Conservation (phyloP, 441 rosid species). For the Melastoma candidum region DNA sequence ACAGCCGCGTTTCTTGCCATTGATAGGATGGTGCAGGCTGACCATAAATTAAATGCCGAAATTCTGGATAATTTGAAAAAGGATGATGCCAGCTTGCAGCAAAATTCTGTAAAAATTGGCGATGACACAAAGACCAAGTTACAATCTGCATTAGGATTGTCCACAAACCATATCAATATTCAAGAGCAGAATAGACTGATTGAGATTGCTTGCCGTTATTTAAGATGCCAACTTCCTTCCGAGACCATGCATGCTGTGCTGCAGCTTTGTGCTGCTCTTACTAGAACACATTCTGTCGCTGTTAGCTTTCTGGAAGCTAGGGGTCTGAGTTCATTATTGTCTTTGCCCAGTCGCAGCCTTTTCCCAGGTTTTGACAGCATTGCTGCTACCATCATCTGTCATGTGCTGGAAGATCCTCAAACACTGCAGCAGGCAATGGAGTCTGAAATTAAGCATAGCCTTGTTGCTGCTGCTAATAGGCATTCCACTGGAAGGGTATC, state of each 20-base stretch:
- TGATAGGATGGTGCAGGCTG: constrained; percentile 86
- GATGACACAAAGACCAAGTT: constrained; percentile 64
- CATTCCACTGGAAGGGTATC: constrained; percentile 81
- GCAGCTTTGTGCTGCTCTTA: constrained; percentile 88
- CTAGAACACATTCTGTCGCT: constrained; percentile 73
- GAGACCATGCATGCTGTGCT: constrained; percentile 92
- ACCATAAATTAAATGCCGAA: constrained; percentile 69
- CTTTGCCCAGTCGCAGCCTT: constrained; percentile 79
- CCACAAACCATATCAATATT: constrained; percentile 38
- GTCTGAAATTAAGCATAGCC: constrained; percentile 86
- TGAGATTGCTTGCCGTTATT: constrained; percentile 82
- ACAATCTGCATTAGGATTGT: constrained; percentile 41
- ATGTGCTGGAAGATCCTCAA: constrained; percentile 95
- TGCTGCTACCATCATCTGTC: constrained; percentile 87
- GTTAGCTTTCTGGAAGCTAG: constrained; percentile 82
- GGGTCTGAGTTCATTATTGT: constrained; percentile 69
- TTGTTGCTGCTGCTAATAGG: constrained; percentile 77
- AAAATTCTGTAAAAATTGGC: constrained; percentile 42
- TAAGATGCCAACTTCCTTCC: constrained; percentile 71
- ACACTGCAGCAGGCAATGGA: constrained; percentile 99
- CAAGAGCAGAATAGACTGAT: constrained; percentile 75
- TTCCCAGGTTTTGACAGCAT: constrained; percentile 91
- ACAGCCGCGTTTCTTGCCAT: constrained; percentile 92
- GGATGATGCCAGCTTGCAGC: constrained; percentile 34
- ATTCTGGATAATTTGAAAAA: constrained; percentile 66